Evolutionary conservation across 768 basidiomycete species (phyloP), one percentile per base, ranked within the genome.

Genomic region (Pulveroboletus sp.): DNA sequence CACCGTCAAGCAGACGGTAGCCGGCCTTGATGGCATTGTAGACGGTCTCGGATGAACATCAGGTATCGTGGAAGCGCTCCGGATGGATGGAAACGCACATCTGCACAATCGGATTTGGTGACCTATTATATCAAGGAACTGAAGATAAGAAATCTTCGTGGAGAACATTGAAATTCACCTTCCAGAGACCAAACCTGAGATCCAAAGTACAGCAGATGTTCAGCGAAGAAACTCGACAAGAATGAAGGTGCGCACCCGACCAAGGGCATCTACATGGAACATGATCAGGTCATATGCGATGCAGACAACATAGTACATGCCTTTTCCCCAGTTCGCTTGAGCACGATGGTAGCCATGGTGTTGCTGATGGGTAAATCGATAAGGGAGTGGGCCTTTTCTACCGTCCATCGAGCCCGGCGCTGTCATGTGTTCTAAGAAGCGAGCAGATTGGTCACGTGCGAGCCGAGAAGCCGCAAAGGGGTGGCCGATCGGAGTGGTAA

Each of bases 11-110:
- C 46, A 95, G 85, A 52, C 92, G 82, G 65, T 91, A 93, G 1
- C 93, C 92, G 21, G 76, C 74, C 66, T 90, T 90, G 71, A 94
- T 86, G 16, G 92, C 90, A 49, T 84, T 71, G 74, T 91, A 92
- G 43, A 94, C 90, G 45, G 79, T 82, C 80, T 90, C 59, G 32
- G 40, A 36, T 31, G 12, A 19, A 44, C 5, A 19, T 61, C 33
- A 56, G 53, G 4, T 10, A 40, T n/a, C 24, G 34, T 17, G 25
- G 14, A 7, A 32, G 12, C 14, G 12, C 14, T 34, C 32, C 11
- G 35, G 32, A 35, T 25, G 19, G 20, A 27, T 33, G 25, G 37
- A 34, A 47, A 61, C 73, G 60, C 52, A 84, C 82, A 38, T 84
- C 77, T 40, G 85, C 82, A 56, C 84, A 85, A 40, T 69, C 69